Conservation (phyloP, 805 yeast genomes). For the Yarrowia sp. region DNA sequence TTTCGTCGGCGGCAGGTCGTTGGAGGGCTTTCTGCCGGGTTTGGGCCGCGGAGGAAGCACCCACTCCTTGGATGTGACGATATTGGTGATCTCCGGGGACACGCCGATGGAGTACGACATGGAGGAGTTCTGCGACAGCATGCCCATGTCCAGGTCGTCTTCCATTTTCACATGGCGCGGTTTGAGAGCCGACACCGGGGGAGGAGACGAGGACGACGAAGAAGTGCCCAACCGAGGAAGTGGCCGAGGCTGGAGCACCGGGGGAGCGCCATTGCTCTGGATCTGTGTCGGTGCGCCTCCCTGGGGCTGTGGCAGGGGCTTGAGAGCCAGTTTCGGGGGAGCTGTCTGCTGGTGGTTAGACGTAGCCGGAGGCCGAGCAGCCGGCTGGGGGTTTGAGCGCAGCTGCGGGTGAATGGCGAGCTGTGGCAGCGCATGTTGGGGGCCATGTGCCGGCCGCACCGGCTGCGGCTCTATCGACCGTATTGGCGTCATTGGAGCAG, state of each 20-base stretch:
- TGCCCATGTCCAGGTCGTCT: constrained; percentile 27
- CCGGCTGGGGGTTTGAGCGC: neutral
- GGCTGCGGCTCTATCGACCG: constrained; percentile 39
- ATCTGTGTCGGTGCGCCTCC: neutral
- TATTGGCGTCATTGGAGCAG: constrained; percentile 33
- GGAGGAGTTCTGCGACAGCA: constrained; percentile 28
- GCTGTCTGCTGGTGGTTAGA: neutral
- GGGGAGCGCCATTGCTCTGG: constrained; percentile 26
- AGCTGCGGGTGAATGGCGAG: constrained; percentile 36
- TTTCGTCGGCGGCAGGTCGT: constrained; percentile 20
- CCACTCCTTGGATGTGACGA: constrained; percentile 68
- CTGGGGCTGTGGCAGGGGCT: constrained; percentile 10
- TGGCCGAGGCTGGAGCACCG: constrained; percentile 30
- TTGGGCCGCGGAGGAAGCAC: constrained; percentile 77
- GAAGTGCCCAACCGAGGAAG: constrained; percentile 22
- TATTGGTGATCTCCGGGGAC: constrained; percentile 27
- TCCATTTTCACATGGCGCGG: constrained; percentile 30
- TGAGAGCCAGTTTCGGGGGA: constrained; percentile 30
- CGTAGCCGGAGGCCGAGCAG: neutral
- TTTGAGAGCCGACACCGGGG: constrained; percentile 12
- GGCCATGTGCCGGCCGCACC: constrained; percentile 22
- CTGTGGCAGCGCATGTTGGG: constrained; percentile 12
- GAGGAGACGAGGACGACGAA: constrained; percentile 34
- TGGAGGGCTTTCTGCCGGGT: constrained; percentile 56
- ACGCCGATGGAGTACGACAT: constrained; percentile 33